Conservation (phyloP, 176 grass and related monocot genomes). For the Oryza meridionalis region DNA sequence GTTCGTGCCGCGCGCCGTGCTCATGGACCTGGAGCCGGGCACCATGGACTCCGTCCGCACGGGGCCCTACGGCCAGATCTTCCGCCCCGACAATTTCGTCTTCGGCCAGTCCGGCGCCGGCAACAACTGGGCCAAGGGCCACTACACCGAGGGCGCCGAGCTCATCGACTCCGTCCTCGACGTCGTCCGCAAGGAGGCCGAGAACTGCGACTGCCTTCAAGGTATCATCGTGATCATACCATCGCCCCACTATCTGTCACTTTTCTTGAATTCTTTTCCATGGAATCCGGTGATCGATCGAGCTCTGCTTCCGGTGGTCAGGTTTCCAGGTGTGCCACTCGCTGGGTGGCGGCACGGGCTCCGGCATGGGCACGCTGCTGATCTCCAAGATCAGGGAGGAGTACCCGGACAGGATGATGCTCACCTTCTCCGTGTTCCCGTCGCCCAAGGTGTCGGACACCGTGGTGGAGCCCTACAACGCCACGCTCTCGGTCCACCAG, state of each 20-base stretch:
- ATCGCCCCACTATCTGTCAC: background rate
- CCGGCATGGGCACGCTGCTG: slow-evolving; percentile 79
- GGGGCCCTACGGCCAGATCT: slow-evolving; percentile 74
- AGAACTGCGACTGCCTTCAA: slow-evolving; percentile 96
- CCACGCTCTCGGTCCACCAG: slow-evolving; percentile 80
- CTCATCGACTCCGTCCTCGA: slow-evolving; percentile 93
- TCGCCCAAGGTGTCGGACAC: slow-evolving; percentile 92
- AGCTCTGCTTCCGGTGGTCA: background rate
- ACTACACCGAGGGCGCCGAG: slow-evolving; percentile 97
- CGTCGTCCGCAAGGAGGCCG: slow-evolving; percentile 94
- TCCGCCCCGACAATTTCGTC: slow-evolving; percentile 89
- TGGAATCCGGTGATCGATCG: background rate
- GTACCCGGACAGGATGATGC: slow-evolving; percentile 86
- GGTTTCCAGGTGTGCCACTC: slow-evolving; percentile 89
- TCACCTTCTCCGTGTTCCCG: slow-evolving; percentile 88
- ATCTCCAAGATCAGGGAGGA: slow-evolving; percentile 93
- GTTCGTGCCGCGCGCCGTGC: slow-evolving; percentile 79
- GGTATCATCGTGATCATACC: slow-evolving; percentile 41
- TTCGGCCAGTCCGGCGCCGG: slow-evolving; percentile 89
- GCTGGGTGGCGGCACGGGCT: slow-evolving; percentile 71
- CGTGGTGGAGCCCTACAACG: slow-evolving; percentile 85
- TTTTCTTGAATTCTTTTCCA: slow-evolving; percentile 27
- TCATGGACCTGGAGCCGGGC: slow-evolving; percentile 89
- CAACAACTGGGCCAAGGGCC: slow-evolving; percentile 98
- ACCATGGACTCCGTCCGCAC: slow-evolving; percentile 84